Conservation (phyloP, 306 rosid genomes). For the Pachyrhizus erosus region DNA sequence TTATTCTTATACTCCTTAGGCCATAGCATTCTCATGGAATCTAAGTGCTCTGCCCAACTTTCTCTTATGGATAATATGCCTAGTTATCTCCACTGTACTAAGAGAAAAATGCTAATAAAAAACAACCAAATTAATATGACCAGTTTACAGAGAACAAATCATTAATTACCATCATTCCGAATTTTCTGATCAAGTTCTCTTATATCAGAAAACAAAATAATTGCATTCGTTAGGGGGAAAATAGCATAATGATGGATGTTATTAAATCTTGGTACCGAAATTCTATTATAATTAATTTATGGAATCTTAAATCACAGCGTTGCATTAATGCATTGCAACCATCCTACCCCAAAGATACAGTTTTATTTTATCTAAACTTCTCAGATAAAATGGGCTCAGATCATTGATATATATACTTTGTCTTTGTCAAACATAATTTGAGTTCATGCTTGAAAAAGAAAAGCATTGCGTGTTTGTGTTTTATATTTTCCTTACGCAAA, state of each 20-base stretch:
- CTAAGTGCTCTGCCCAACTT: not conserved
- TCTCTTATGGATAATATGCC: not conserved
- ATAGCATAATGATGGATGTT: not conserved
- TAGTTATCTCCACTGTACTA: not conserved
- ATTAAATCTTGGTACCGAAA: not conserved
- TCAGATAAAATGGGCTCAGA: not conserved
- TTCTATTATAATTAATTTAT: not conserved
- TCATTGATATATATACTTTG: not conserved
- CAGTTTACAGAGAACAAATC: not conserved
- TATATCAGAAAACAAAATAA: not conserved
- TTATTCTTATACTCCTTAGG: not conserved
- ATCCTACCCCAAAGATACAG: not conserved
- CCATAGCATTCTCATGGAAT: not conserved
- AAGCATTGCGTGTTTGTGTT: not conserved
- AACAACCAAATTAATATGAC: not conserved
- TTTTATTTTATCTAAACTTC: not conserved
- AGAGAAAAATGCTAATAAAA: not conserved
- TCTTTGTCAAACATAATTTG: not conserved
- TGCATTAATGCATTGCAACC: not conserved
- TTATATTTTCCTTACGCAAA: constrained; percentile 31
- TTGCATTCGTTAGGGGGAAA: not conserved
- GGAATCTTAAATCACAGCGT: constrained; percentile 3
- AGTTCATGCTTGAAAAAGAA: not conserved
- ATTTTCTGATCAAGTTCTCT: not conserved
- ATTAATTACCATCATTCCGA: not conserved